Evolutionary conservation across 176 grass and related monocot species (phyloP), one percentile per base, ranked within the genome.

Genomic region (Eleusine indica): DNA sequence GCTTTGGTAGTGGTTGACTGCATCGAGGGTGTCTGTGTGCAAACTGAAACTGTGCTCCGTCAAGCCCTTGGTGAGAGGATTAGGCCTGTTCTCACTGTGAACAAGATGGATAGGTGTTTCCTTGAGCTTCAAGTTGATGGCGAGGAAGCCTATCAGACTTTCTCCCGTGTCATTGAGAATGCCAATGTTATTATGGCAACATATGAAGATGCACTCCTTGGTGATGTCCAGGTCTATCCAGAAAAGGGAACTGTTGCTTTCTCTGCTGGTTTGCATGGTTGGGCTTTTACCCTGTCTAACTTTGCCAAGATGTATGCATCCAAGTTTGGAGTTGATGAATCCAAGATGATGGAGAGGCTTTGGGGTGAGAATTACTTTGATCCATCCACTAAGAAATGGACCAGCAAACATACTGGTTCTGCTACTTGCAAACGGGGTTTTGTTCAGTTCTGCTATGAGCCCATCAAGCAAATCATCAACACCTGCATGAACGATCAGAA

Each of bases 351-450:
- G 94, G 94, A 93, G 91, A 92, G 91, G 80, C 91, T 96, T 0
- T 96, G 94, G 88, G 94, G 90, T 85, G 94, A 96, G 94, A 96
- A 96, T 56, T 93, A 63, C 86, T 96, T 96, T 53, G 94, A 96
- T 77, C 94, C 94, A 19, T 30, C 77, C 32, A 96, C 94, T 44
- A 96, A 89, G 86, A 96, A 96, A 85, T 93, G 94, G 90, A 93
- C 94, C 25, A 70, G 13, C 60, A 96, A 93, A 86, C 89, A 79
- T 80, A 87, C 90, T 21, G 88, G 90, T 0, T 80, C 90, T 35
- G 66, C 86, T 79, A 89, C 88, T 62, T 93, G 94, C 16, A 97
- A 93, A 69, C 85, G 94, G 85, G 94, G 94, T 8, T 97, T 97
- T 40, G 94, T 97, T 71, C 91, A 97, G 67, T 97, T 97, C 64